phyloP scores from a whole-genome alignment of 495 filamentous ascomycete species.

The Aspergillus leporis region DNA sequence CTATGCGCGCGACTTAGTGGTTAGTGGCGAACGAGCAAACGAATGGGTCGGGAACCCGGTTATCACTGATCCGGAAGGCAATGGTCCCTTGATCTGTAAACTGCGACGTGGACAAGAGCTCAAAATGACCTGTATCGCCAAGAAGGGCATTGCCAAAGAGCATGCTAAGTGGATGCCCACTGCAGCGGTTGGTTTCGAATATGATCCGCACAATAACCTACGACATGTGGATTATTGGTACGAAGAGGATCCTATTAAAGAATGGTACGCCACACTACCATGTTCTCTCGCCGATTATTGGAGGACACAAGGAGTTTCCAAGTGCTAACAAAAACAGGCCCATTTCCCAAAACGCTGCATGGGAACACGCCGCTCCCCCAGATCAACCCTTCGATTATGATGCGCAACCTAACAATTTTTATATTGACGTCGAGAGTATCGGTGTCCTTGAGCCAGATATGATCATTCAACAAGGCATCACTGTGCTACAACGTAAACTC shows the following conservation, averaged over 20 bases:
- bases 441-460: constrained; percentile 84
- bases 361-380: constrained; percentile 73
- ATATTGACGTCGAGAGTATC: constrained; percentile 87
- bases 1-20: constrained; percentile 81
- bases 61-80: constrained; percentile 74
- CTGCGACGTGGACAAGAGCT: constrained; percentile 85
- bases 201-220: constrained; percentile 94
- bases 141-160: constrained; percentile 98
- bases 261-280: constrained; percentile 72
- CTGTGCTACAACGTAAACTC: constrained; percentile 85
- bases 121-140: constrained; percentile 86
- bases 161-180: constrained; percentile 97
- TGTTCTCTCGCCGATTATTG: constrained; percentile 4
- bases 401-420: constrained; percentile 80
- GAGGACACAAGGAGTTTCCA: background rate
- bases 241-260: constrained; percentile 76
- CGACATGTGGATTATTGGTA: constrained; percentile 91
- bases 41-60: constrained; percentile 83
- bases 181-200: constrained; percentile 92
- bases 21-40: constrained; percentile 59
- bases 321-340: constrained; percentile 58
- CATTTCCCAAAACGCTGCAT: constrained; percentile 76
- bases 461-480: constrained; percentile 86
- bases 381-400: constrained; percentile 92
- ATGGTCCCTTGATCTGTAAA: constrained; percentile 84